Evolutionary conservation across 2,329 filamentous ascomycete genomes (phyloP), one percentile per base, ranked within the genome.

Genomic region (Neofusicoccum cordaticola): DNA sequence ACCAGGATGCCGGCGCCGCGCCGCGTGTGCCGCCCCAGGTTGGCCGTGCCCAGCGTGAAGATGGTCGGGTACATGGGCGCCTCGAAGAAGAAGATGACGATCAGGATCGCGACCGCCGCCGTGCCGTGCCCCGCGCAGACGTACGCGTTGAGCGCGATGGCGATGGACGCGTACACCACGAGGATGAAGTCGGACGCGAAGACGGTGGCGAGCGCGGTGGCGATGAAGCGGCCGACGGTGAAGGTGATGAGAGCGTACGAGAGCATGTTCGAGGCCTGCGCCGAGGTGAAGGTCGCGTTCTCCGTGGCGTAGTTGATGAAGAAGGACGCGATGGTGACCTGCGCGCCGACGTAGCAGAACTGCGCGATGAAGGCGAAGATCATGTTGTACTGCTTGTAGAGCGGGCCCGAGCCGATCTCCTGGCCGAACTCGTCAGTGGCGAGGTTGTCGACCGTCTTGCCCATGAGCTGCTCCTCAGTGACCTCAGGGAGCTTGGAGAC

Each of bases 291-390:
- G 12, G 66, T 51, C 27, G 72, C 73, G 65, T 71, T 71, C 63
- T 77, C 74, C 7, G 71, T 74, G n/a, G 73, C 71, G 66, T 78
- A 78, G 69, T 78, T 78, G 71, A 78, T 76, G 72, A 77, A 77
- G 68, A 77, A 75, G 13, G 73, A 69, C 19, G 72, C 75, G 60
- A 72, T 71, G 47, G 74, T 74, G 62, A 77, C 75, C 64, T 77
- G 75, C 19, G 75, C 72, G 63, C 75, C 75, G 56, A 77, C 75
- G 68, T 77, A 77, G 69, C 73, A 76, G 73, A 76, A 72, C 64
- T 72, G 71, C 5, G 76, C 74, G 39, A 73, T 61, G 70, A 78
- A 75, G 41, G 73, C 76, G 66, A 72, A 75, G 68, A 77, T 72
- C 73, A 78, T 75, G 72, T 76, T 77, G 71, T 73, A 77, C 68